Evolutionary conservation across 257 asterid species (phyloP).

Genomic region (Coffea eugenioides): DNA sequence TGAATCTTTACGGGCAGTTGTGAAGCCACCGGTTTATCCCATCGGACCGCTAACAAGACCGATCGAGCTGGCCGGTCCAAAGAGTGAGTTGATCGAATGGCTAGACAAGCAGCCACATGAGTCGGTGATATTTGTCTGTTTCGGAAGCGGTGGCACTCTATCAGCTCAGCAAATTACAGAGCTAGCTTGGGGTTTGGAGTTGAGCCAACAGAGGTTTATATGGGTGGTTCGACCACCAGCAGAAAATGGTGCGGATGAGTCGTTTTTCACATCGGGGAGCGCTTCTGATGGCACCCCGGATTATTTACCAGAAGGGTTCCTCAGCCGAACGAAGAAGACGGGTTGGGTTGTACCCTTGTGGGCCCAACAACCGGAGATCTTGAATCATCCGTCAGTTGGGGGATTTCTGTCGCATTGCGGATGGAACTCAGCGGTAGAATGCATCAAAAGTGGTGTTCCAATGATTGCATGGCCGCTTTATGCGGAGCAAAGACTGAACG

Average conservation of each 20-base stretch:
- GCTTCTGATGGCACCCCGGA: conserved; percentile 16
- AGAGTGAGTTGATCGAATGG: conserved; percentile 32
- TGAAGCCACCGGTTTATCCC: conserved; percentile 48
- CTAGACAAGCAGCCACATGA: conserved; percentile 52
- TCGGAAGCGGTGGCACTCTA: conserved; percentile 68
- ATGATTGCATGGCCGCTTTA: conserved; percentile 75
- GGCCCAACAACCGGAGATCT: conserved; percentile 48
- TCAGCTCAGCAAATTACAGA: conserved; percentile 44
- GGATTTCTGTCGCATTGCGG: conserved; percentile 74
- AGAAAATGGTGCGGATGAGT: conserved; percentile 32
- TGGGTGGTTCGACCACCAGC: conserved; percentile 70
- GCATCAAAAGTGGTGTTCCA: conserved; percentile 48
- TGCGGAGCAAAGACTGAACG: conserved; percentile 60
- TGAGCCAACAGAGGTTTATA: conserved; percentile 50
- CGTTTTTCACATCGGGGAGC: conserved; percentile 32
- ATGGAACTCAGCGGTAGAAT: conserved; percentile 64
- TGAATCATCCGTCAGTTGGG: conserved; percentile 44
- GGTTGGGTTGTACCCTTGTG: conserved; percentile 43
- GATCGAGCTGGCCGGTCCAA: conserved; percentile 8
- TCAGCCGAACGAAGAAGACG: conserved; percentile 19
- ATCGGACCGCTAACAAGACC: conserved; percentile 59
- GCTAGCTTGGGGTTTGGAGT: conserved; percentile 64
- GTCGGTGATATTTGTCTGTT: conserved; percentile 58
- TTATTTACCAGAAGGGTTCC: conserved; percentile 50
- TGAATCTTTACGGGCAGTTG: conserved; percentile 19